Evolutionary conservation across 441 rosid species (phyloP).

Genomic region (Pelargonium fulgidum): DNA sequence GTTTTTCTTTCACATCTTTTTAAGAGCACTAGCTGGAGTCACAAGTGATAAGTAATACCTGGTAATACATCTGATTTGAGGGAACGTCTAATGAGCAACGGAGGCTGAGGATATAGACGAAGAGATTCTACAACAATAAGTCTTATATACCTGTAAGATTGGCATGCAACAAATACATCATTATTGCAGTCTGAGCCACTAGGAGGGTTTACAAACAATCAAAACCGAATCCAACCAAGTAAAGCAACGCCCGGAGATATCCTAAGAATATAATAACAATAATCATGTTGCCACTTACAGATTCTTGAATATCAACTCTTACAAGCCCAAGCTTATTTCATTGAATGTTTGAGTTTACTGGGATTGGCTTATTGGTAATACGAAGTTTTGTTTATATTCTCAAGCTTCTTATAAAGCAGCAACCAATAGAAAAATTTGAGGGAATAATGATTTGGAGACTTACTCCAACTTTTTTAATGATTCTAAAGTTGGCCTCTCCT

Average conservation of each 20-base stretch:
- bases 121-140: conserved; percentile 80
- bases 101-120: conserved; percentile 93
- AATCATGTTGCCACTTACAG: not conserved
- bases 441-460: conserved; percentile 21
- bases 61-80: conserved; percentile 67
- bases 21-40: not conserved
- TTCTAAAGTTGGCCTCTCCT: conserved; percentile 55
- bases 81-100: conserved; percentile 77
- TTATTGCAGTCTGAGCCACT: conserved; percentile 3
- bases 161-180: conserved; percentile 11
- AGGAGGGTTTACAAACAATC: conserved; percentile 12
- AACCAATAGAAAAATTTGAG: conserved; percentile 10
- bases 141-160: conserved; percentile 58
- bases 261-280: not conserved
- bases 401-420: conserved; percentile 1
- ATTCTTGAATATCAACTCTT: not conserved
- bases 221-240: not conserved
- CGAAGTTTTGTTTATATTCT: not conserved
- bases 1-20: not conserved
- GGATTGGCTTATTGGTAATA: not conserved
- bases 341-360: too few species aligned
- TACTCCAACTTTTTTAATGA: conserved; percentile 70
- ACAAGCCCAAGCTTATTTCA: too few species aligned
- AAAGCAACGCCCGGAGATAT: not conserved
- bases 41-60: conserved; percentile 35